Conservation (phyloP, 1,139 yeast species). For the Yamadazyma trypodendri region DNA sequence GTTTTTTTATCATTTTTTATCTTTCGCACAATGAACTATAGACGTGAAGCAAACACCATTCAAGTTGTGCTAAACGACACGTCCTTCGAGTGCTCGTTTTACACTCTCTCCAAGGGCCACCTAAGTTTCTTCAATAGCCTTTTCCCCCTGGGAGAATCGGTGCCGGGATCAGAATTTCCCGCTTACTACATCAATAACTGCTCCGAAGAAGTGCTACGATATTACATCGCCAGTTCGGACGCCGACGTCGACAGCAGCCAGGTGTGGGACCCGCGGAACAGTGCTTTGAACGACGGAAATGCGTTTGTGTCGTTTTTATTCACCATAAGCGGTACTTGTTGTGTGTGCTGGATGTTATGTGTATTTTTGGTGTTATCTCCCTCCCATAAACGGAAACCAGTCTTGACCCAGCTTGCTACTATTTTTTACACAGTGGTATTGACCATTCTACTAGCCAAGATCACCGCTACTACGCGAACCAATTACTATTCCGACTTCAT, state of each 20-base stretch:
- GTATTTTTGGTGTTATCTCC: slow-evolving; percentile 46
- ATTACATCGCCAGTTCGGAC: slow-evolving; percentile 1
- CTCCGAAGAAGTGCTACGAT: slow-evolving; percentile 15
- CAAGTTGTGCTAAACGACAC: slow-evolving; percentile 14
- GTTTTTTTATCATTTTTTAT: not conserved
- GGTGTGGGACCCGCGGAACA: slow-evolving; percentile 13
- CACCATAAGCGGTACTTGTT: slow-evolving; percentile 42
- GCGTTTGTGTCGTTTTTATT: slow-evolving; percentile 45
- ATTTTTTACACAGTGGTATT: slow-evolving; percentile 42
- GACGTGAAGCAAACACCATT: not conserved
- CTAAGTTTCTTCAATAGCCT: slow-evolving; percentile 14
- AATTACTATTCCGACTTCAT: slow-evolving; percentile 40
- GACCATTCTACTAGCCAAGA: slow-evolving; percentile 38
- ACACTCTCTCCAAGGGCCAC: slow-evolving; percentile 34
- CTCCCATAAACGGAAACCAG: slow-evolving; percentile 46
- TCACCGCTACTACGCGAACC: slow-evolving; percentile 31
- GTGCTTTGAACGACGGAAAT: slow-evolving; percentile 37
- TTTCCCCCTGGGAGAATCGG: not conserved
- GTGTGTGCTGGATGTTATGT: slow-evolving; percentile 55
- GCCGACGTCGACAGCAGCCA: not conserved
- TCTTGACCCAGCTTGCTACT: slow-evolving; percentile 45
- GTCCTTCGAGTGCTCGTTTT: slow-evolving; percentile 37
- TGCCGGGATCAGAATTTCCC: slow-evolving; percentile 25
- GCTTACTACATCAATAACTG: slow-evolving; percentile 47
- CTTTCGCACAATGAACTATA: not conserved